Evolutionary conservation across 495 filamentous ascomycete genomes (phyloP).

Genomic region (Talaromyces nanjingensis): DNA sequence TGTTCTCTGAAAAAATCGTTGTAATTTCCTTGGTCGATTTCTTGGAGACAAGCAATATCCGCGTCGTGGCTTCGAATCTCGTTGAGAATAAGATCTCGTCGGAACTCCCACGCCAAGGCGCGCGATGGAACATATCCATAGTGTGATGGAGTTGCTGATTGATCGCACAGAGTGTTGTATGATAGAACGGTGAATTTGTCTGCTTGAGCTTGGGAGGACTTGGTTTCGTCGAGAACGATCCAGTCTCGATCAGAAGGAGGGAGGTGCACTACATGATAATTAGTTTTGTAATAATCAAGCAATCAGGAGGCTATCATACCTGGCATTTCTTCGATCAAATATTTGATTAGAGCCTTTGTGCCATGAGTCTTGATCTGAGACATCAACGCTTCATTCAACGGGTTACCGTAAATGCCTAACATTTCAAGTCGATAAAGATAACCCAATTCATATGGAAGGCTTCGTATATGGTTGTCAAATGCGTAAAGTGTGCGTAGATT

Average conservation of each 20-base stretch:
- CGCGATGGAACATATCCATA: slow-evolving; percentile 84
- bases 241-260: slow-evolving; percentile 69
- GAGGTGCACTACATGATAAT: slow-evolving; percentile 32
- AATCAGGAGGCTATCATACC: slow-evolving; percentile 39
- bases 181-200: slow-evolving; percentile 73
- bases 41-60: slow-evolving; percentile 88
- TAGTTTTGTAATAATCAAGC: slow-evolving; percentile 7
- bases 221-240: slow-evolving; percentile 58
- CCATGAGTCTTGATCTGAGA: slow-evolving; percentile 75
- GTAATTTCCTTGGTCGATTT: slow-evolving; percentile 84
- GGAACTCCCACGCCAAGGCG: slow-evolving; percentile 77
- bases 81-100: slow-evolving; percentile 68
- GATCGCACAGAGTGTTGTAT: slow-evolving; percentile 93
- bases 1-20: slow-evolving; percentile 80
- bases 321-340: slow-evolving; percentile 73
- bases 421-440: slow-evolving; percentile 80
- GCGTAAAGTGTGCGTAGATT: slow-evolving; percentile 71
- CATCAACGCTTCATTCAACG: slow-evolving; percentile 63
- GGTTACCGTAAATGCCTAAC: slow-evolving; percentile 89
- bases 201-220: slow-evolving; percentile 26
- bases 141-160: slow-evolving; percentile 70
- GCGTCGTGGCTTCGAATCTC: slow-evolving; percentile 75
- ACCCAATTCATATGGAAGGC: slow-evolving; percentile 79
- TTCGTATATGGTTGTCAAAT: slow-evolving; percentile 82
- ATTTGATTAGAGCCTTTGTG: slow-evolving; percentile 74